A percentile compares a stretch with the other conserved stretches of the same genome.
These are phyloP conservation scores for Didymella sp. DNA, from an alignment of 2,329 filamentous ascomycete species.

Conservation along the genomic window DNA sequence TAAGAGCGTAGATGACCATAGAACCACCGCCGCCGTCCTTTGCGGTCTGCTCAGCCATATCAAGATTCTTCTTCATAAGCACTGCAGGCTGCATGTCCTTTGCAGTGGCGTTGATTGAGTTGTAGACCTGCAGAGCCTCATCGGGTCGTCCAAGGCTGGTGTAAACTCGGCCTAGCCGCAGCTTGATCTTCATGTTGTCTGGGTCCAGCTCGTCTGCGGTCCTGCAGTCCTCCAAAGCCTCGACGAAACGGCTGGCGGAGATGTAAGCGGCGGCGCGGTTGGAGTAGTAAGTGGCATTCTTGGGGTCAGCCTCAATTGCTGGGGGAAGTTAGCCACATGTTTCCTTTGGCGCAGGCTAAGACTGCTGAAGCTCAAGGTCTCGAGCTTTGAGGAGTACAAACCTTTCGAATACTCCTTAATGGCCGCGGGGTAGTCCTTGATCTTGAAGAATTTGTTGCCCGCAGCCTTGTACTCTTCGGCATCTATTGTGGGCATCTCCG, in stretches of 20 bases:
- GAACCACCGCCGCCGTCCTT: conserved; percentile 79
- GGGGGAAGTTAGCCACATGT: conserved; percentile 33
- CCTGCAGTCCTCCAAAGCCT: conserved; percentile 86
- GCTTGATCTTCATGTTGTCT: conserved; percentile 83
- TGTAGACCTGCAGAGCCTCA: conserved; percentile 84
- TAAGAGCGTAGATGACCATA: conserved; percentile 90
- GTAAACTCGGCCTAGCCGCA: conserved; percentile 88
- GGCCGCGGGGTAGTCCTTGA: conserved; percentile 84
- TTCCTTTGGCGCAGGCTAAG: background rate
- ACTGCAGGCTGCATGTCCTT: conserved; percentile 86
- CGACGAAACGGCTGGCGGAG: conserved; percentile 77
- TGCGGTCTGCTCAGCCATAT: conserved; percentile 79
- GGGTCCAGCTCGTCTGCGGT: conserved; percentile 83
- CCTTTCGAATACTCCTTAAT: conserved; percentile 96
- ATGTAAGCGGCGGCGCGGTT: conserved; percentile 96
- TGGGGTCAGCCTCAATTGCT: conserved; percentile 89
- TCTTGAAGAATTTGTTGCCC: conserved; percentile 97
- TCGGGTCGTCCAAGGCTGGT: conserved; percentile 84
- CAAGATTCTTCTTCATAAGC: conserved; percentile 83
- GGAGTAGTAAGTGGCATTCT: conserved; percentile 87
- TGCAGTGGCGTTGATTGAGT: conserved; percentile 78
- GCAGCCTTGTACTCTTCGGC: conserved; percentile 90
- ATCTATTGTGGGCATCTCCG: conserved; percentile 66
- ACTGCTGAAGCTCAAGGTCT: background rate
- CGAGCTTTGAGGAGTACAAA: conserved; percentile 54